phyloP scores from a whole-genome alignment of 306 rosid genomes.

The Quercus parvula region DNA sequence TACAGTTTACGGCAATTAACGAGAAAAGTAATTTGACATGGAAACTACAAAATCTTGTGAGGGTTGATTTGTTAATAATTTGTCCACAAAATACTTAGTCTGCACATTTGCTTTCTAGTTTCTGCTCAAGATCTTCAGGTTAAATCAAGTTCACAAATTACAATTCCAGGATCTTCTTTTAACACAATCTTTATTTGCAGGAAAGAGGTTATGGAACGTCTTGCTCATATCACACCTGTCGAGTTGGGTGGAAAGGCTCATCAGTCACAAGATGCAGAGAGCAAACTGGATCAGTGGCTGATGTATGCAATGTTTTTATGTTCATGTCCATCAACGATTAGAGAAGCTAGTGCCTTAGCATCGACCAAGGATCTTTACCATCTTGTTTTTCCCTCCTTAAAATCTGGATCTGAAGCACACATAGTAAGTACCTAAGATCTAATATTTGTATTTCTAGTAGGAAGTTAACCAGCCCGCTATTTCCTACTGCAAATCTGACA shows the following conservation, averaged over 20 bases:
- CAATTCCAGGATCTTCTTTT: background rate
- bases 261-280: constrained; percentile 90
- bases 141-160: background rate
- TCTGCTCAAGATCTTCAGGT: background rate
- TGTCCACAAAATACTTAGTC: constrained; percentile 4
- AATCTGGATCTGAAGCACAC: constrained; percentile 87
- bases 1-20: background rate
- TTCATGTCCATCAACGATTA: constrained; percentile 83
- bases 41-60: background rate
- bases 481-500: background rate
- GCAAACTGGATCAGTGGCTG: constrained; percentile 97
- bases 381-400: constrained; percentile 86
- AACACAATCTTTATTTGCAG: constrained; percentile 49
- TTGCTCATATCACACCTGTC: constrained; percentile 82
- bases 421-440: constrained; percentile 54
- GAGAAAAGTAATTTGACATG: background rate
- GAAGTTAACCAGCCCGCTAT: background rate
- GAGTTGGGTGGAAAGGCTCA: constrained; percentile 98
- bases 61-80: background rate
- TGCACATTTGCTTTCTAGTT: constrained; percentile 1
- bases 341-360: constrained; percentile 61
- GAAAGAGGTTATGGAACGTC: constrained; percentile 90
- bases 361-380: constrained; percentile 85
- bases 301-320: constrained; percentile 94
- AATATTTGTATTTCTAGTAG: background rate